Percentiles rank a stretch among this genome's conserved stretches.
Conservation (phyloP, 257 asterid genomes). For the Nicotiana undulata region DNA sequence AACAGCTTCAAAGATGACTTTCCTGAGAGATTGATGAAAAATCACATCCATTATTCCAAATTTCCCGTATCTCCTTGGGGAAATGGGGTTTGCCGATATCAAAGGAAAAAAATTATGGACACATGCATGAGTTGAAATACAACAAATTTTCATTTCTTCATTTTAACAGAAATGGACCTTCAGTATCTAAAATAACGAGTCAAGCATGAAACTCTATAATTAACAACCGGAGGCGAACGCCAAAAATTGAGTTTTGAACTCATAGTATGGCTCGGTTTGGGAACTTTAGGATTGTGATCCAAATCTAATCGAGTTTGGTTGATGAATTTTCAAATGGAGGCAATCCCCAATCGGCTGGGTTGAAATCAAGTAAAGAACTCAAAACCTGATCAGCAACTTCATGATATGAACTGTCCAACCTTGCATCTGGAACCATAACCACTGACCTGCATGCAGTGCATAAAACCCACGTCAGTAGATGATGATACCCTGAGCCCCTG, state of each 20-base stretch:
- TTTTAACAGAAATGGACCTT: not conserved
- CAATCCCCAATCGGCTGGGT: slow-evolving; percentile 73
- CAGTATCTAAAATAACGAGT: not conserved
- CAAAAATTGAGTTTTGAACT: not conserved
- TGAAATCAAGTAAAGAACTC: slow-evolving; percentile 66
- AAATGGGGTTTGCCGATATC: not conserved
- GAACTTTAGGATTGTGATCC: not conserved
- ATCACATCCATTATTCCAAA: no score
- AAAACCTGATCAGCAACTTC: slow-evolving; percentile 70
- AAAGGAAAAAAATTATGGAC: not conserved
- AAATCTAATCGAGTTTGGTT: slow-evolving; percentile 7
- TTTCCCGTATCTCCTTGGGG: no score
- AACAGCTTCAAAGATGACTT: no score
- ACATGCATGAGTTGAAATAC: not conserved
- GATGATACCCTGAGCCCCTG: no score
- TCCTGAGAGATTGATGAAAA: no score
- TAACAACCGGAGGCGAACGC: not conserved
- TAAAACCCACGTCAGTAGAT: slow-evolving; percentile 8
- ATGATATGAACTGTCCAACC: slow-evolving; percentile 62
- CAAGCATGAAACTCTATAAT: not conserved
- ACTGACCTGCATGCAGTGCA: slow-evolving; percentile 55
- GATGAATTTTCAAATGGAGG: slow-evolving; percentile 52
- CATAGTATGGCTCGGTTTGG: not conserved
- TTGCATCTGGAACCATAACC: slow-evolving; percentile 94
- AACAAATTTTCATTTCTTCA: not conserved